A percentile compares a stretch with the other conserved stretches of the same genome.
Conservation (phyloP, 805 yeast species). For the Saturnispora galanensis region DNA sequence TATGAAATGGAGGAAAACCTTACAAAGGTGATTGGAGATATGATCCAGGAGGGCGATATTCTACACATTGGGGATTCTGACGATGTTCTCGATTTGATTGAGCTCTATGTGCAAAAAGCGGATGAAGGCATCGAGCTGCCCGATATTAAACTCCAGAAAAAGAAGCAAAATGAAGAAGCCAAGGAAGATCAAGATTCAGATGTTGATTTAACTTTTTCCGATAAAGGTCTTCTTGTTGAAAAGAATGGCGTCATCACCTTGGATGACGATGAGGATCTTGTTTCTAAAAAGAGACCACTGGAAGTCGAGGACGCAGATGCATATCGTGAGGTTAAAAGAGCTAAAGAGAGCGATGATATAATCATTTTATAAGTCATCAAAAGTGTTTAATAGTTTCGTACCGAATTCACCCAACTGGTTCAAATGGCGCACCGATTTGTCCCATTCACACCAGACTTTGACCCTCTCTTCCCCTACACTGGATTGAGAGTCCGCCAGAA, state of each 20-base stretch:
- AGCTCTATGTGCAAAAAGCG: constrained; percentile 38
- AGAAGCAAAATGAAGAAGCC: constrained; percentile 14
- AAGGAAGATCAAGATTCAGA: constrained; percentile 17
- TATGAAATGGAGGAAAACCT: constrained; percentile 79
- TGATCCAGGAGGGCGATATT: constrained; percentile 50
- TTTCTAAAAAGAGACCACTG: constrained; percentile 4
- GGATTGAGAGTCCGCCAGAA: neutral
- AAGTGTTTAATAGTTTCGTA: neutral
- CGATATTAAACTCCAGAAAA: constrained; percentile 16
- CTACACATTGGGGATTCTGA: constrained; percentile 73
- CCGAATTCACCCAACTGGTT: neutral
- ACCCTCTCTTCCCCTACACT: neutral
- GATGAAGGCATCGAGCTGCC: constrained; percentile 17
- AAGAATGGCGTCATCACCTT: constrained; percentile 14
- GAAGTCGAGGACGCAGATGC: neutral
- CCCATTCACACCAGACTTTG: neutral
- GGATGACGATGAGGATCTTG: constrained; percentile 6
- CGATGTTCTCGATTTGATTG: constrained; percentile 53
- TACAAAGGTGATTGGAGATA: constrained; percentile 34
- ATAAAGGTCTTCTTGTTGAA: neutral
- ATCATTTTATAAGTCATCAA: constrained; percentile 2
- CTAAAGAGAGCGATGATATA: constrained; percentile 2
- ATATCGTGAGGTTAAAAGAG: neutral
- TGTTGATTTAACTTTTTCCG: constrained; percentile 9
- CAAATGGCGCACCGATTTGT: neutral